Conservation (phyloP, 2,329 filamentous ascomycete genomes). For the Moelleriella libera region DNA sequence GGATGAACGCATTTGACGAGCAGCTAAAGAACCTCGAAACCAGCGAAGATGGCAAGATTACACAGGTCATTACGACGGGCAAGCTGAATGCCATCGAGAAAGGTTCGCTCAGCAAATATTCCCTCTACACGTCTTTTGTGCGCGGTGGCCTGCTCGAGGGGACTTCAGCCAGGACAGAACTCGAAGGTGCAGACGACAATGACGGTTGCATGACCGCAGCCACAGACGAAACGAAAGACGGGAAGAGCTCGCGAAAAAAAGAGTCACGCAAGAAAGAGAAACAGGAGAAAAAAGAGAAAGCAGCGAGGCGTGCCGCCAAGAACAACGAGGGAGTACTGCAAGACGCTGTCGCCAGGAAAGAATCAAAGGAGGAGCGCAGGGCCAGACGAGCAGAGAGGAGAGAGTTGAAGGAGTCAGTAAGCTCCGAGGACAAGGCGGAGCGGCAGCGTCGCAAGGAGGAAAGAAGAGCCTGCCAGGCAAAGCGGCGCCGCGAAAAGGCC, state of each 20-base stretch:
- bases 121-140: slow-evolving; percentile 74
- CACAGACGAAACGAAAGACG: background rate
- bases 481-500: slow-evolving; percentile 19
- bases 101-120: slow-evolving; percentile 39
- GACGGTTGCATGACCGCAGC: no score
- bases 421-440: slow-evolving; percentile 9
- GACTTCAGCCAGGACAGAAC: background rate
- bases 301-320: background rate
- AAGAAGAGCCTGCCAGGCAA: slow-evolving; percentile 26
- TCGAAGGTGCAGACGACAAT: background rate
- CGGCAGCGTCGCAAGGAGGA: slow-evolving; percentile 21
- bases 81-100: slow-evolving; percentile 42
- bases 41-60: slow-evolving; percentile 37
- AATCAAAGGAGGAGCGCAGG: slow-evolving; percentile 29
- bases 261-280: background rate
- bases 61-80: slow-evolving; percentile 40
- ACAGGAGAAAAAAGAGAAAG: background rate
- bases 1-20: slow-evolving; percentile 88
- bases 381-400: slow-evolving; percentile 19
- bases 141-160: slow-evolving; percentile 64
- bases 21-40: slow-evolving; percentile 70
- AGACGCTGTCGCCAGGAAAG: background rate
- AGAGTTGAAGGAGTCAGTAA: slow-evolving; percentile 12
- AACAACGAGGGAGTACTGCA: slow-evolving; percentile 3
- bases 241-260: slow-evolving; percentile 4